Conservation (phyloP, 1,284 basidiomycete species). For the Termitomyces sp. region DNA sequence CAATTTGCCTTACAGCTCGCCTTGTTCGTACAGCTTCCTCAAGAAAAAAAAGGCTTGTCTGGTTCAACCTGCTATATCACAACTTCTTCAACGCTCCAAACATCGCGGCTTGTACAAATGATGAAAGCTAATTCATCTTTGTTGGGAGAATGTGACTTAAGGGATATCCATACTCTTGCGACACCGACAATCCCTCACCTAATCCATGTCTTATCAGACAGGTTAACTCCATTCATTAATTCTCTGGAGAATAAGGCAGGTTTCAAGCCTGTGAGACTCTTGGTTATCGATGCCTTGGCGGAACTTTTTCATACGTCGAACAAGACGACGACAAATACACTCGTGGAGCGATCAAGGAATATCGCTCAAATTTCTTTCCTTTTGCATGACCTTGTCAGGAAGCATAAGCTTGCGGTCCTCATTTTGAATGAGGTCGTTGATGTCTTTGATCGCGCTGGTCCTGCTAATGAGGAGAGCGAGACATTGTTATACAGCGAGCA, state of each 20-base stretch:
- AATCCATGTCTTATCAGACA: constrained; percentile 58
- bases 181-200: constrained; percentile 60
- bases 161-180: constrained; percentile 64
- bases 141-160: constrained; percentile 45
- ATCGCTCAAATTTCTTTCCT: constrained; percentile 61
- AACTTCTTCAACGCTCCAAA: constrained; percentile 68
- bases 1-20: constrained; percentile 80
- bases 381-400: constrained; percentile 65
- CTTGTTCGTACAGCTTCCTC: constrained; percentile 68
- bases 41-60: constrained; percentile 41
- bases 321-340: constrained; percentile 51
- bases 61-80: constrained; percentile 73
- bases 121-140: constrained; percentile 44
- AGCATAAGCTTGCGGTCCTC: constrained; percentile 65
- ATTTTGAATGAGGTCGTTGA: constrained; percentile 88
- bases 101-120: constrained; percentile 59
- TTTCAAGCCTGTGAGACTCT: constrained; percentile 56
- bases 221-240: constrained; percentile 56
- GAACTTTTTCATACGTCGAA: constrained; percentile 68
- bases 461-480: constrained; percentile 21
- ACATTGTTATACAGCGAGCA: constrained; percentile 68
- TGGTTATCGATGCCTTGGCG: constrained; percentile 80
- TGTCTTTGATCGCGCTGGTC: constrained; percentile 43
- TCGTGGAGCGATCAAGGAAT: constrained; percentile 65
- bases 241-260: constrained; percentile 22